These are phyloP conservation scores for Trichophyton mentagrophytes DNA, from an alignment of 2,329 filamentous ascomycete genomes.

Conservation along the genomic window DNA sequence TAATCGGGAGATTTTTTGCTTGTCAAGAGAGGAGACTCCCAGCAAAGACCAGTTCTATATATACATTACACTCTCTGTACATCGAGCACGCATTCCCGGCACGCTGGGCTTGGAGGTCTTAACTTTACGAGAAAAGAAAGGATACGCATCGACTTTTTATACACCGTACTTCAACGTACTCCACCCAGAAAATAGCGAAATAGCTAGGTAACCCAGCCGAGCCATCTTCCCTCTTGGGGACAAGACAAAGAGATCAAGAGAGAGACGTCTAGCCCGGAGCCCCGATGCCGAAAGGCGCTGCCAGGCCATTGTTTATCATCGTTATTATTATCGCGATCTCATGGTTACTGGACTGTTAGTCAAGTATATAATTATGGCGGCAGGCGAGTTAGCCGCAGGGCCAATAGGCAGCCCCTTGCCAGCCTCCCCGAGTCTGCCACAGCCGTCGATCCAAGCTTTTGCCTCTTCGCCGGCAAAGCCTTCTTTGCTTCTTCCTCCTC, in stretches of 20 bases:
- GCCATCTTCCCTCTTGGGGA: not conserved
- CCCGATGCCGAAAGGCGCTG: not conserved
- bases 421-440: not conserved
- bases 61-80: not conserved
- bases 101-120: not conserved
- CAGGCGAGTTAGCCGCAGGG: constrained; percentile 1
- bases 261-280: not conserved
- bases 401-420: not conserved
- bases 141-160: not conserved
- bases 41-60: constrained; percentile 2
- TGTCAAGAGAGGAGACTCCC: too few relatives aligned
- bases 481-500: not conserved
- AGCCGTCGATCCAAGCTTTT: not conserved
- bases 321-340: too few relatives aligned
- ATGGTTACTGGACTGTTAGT: too few relatives aligned
- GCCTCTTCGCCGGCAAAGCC: not conserved
- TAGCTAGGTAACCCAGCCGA: not conserved
- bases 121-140: not conserved
- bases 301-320: too few relatives aligned
- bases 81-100: not conserved
- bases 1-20: not conserved
- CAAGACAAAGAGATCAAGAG: too few relatives aligned
- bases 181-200: not conserved
- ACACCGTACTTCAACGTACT: not conserved
- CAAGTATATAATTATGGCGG: not conserved